These are phyloP conservation scores for Teunomyces lycoperdinae DNA, from an alignment of 805 yeast species.

Conservation along the genomic window DNA sequence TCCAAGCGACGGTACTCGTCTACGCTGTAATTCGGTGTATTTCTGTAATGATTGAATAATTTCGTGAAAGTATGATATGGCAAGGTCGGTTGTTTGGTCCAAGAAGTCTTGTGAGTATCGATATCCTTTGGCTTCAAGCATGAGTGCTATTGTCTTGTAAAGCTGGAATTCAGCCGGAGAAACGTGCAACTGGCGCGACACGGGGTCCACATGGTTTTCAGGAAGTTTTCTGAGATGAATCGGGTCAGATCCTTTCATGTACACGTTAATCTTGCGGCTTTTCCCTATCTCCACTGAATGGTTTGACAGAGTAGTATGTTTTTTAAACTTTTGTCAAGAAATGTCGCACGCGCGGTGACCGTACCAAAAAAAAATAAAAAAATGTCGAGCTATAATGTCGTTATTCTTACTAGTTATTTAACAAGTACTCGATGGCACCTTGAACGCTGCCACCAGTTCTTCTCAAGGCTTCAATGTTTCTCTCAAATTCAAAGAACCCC, in stretches of 20 bases:
- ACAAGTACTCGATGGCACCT: conserved; percentile 88
- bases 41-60: conserved; percentile 44
- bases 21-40: conserved; percentile 57
- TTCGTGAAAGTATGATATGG: conserved; percentile 30
- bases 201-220: not conserved
- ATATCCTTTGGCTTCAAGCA: conserved; percentile 20
- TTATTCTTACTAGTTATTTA: conserved; percentile 22
- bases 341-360: not conserved
- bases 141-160: conserved; percentile 23
- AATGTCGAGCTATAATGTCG: not conserved
- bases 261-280: not conserved
- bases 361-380: not conserved
- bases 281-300: no score
- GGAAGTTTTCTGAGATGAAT: not conserved
- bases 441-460: conserved; percentile 97
- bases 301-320: not conserved
- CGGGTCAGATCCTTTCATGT: not conserved
- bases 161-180: conserved; percentile 2
- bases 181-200: not conserved
- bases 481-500: conserved; percentile 86
- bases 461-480: conserved; percentile 87
- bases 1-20: conserved; percentile 49
- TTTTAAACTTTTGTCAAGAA: not conserved
- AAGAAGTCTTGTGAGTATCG: conserved; percentile 26
- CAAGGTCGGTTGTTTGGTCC: conserved; percentile 26